Conservation (phyloP, 1,139 yeast genomes). For the Groenewaldozyma sp. region DNA sequence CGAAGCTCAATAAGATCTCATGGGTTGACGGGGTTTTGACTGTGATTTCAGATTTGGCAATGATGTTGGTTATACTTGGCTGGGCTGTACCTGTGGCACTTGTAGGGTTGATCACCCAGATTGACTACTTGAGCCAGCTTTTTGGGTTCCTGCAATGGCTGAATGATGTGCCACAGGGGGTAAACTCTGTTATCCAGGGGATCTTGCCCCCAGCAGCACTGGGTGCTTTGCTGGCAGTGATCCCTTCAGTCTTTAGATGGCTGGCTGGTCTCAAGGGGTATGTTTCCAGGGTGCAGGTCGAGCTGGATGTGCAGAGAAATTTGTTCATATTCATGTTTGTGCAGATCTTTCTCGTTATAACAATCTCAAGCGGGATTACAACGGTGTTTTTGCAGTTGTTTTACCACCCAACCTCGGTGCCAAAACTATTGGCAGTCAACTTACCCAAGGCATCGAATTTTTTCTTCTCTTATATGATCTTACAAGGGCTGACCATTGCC, state of each 20-base stretch:
- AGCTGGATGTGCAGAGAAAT: slow-evolving; percentile 64
- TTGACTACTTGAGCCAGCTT: slow-evolving; percentile 51
- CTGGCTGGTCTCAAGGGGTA: slow-evolving; percentile 63
- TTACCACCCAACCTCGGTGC: slow-evolving; percentile 63
- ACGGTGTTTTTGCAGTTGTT: slow-evolving; percentile 56
- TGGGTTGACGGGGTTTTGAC: slow-evolving; percentile 13
- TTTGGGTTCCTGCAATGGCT: slow-evolving; percentile 58
- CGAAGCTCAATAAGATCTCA: slow-evolving; percentile 14
- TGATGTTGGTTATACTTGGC: slow-evolving; percentile 50
- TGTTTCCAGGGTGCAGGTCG: slow-evolving; percentile 55
- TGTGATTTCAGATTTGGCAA: slow-evolving; percentile 43
- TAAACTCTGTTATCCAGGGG: slow-evolving; percentile 67
- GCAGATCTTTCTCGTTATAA: slow-evolving; percentile 75
- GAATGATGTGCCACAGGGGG: slow-evolving; percentile 45
- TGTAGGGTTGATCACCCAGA: slow-evolving; percentile 69
- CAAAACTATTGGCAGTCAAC: slow-evolving; percentile 60
- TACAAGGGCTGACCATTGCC: slow-evolving; percentile 64
- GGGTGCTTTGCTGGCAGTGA: slow-evolving; percentile 56
- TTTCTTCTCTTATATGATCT: slow-evolving; percentile 61
- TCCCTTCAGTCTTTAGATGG: slow-evolving; percentile 60
- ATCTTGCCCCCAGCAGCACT: slow-evolving; percentile 61
- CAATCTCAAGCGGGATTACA: slow-evolving; percentile 73
- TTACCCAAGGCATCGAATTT: slow-evolving; percentile 77
- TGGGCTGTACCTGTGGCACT: slow-evolving; percentile 88
- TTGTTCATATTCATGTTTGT: slow-evolving; percentile 67